Conservation (phyloP, 139 green algal genomes). For the Micractinium conductrix region DNA sequence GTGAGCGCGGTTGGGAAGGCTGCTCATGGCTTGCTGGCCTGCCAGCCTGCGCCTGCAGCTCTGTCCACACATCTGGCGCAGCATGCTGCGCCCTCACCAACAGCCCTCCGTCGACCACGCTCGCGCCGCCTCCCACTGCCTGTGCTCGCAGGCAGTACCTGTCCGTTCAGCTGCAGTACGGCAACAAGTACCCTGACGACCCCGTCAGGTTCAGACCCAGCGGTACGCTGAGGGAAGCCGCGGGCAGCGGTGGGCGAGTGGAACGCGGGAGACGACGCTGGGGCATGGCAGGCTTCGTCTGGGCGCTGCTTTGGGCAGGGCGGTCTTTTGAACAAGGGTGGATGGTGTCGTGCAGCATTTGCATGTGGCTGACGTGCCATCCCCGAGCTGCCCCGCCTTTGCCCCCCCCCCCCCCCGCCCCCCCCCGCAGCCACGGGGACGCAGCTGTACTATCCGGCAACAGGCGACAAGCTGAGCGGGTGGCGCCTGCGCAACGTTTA, state of each 20-base stretch:
- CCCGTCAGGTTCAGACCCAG: background rate
- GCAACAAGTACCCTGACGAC: constrained; percentile 22
- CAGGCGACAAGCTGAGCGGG: constrained; percentile 31
- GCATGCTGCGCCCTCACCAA: too few relatives aligned
- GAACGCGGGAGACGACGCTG: background rate
- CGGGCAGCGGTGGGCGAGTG: background rate
- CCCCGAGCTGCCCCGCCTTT: background rate
- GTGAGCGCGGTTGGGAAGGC: background rate
- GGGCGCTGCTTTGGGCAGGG: background rate
- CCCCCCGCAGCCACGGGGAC: constrained; percentile 12
- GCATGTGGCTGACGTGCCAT: background rate
- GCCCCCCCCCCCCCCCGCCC: background rate
- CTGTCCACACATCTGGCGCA: background rate
- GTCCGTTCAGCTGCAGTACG: constrained; percentile 6
- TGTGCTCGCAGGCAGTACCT: constrained; percentile 20
- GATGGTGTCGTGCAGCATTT: too few relatives aligned
- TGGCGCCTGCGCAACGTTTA: constrained; percentile 8
- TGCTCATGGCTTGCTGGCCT: background rate
- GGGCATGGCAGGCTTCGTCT: background rate
- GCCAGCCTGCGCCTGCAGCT: background rate
- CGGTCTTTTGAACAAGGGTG: too few relatives aligned
- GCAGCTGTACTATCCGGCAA: constrained; percentile 14
- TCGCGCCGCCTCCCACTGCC: too few relatives aligned
- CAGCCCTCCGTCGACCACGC: too few relatives aligned
- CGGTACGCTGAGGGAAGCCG: background rate